phyloP scores from a whole-genome alignment of 1,284 basidiomycete genomes.

The Austroboletus niveus region DNA sequence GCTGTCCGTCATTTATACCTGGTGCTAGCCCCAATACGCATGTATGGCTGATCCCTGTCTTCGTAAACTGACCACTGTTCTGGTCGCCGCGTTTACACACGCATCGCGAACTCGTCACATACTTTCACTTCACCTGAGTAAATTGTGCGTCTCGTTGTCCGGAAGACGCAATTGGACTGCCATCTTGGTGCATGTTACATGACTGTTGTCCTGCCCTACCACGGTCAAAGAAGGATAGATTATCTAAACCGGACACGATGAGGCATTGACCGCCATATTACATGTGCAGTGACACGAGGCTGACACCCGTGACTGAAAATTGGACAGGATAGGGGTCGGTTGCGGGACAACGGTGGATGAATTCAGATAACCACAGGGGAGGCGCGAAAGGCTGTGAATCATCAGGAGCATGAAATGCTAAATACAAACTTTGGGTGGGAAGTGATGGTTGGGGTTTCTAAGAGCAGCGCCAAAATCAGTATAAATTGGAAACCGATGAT shows the following conservation, averaged over 20 bases:
- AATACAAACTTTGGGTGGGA: neutral
- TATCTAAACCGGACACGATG: slow-evolving; percentile 2
- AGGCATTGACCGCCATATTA: neutral
- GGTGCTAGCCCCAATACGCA: neutral
- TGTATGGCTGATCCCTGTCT: neutral
- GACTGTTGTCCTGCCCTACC: neutral
- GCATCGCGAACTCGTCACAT: neutral
- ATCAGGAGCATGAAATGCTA: neutral
- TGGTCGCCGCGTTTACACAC: neutral
- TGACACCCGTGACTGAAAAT: neutral
- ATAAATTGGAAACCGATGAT: neutral
- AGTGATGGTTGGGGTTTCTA: neutral
- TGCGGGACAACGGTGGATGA: neutral
- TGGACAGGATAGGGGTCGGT: neutral
- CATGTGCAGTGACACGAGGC: slow-evolving; percentile 4
- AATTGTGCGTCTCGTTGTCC: slow-evolving; percentile 1
- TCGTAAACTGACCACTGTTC: neutral
- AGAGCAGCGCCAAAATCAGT: neutral
- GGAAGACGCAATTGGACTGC: neutral
- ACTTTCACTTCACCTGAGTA: neutral
- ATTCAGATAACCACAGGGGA: neutral
- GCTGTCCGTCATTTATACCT: slow-evolving; percentile 16
- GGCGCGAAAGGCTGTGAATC: neutral
- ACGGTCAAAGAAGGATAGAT: slow-evolving; percentile 2
- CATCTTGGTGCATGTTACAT: neutral